These are phyloP conservation scores for Scutellaria minor DNA, from an alignment of 257 asterid species.

Conservation along the genomic window DNA sequence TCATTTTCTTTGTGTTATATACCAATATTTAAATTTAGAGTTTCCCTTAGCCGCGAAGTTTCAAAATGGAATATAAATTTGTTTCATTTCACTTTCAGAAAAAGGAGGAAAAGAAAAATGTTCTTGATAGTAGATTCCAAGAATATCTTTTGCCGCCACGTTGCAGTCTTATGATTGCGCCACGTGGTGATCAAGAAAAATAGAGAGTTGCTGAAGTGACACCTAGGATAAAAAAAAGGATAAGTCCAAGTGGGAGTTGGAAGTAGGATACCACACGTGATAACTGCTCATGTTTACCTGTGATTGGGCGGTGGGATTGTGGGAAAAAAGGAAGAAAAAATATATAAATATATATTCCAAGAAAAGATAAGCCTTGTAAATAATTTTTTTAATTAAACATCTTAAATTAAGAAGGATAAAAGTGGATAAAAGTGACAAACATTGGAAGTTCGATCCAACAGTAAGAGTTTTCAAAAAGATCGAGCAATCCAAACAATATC, in stretches of 20 bases:
- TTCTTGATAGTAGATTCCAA: conserved; percentile 12
- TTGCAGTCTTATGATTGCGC: not conserved
- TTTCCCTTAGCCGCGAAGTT: conserved; percentile 40
- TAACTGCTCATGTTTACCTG: conserved; percentile 3
- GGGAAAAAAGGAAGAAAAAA: conserved; percentile 20
- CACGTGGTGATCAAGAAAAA: conserved; percentile 31
- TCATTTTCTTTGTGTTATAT: too few species aligned
- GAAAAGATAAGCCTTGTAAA: too few species aligned
- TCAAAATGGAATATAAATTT: conserved; percentile 30
- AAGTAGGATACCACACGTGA: not conserved
- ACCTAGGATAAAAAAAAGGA: not conserved
- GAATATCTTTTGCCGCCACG: conserved; percentile 30
- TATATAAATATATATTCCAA: too few species aligned
- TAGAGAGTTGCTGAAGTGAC: conserved; percentile 13
- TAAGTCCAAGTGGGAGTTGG: conserved; percentile 22
- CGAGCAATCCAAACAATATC: too few species aligned
- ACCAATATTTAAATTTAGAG: not conserved
- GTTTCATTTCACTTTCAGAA: conserved; percentile 35
- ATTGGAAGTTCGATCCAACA: too few species aligned
- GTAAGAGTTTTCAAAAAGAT: too few species aligned
- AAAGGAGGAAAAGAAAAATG: not conserved
- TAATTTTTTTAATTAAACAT: too few species aligned
- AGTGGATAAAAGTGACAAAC: too few species aligned
- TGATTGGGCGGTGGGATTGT: conserved; percentile 36
- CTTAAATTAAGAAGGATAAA: too few species aligned